Evolutionary conservation across 2,329 filamentous ascomycete genomes (phyloP), one percentile per base, ranked within the genome.

Genomic region (Hawksworthiomyces lignivorus): DNA sequence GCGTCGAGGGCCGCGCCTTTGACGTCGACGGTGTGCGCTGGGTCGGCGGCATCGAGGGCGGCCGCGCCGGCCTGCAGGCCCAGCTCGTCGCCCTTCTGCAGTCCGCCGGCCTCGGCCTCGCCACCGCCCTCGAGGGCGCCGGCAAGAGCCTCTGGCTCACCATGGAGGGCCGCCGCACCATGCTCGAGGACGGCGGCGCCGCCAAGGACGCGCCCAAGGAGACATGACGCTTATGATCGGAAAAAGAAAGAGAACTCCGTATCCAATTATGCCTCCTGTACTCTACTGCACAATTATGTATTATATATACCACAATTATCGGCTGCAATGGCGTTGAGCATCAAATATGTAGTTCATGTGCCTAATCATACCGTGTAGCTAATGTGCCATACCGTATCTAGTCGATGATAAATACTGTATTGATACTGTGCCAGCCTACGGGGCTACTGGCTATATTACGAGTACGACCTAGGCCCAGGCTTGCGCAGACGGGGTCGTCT

Each of bases 71-170:
- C 5, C 68, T 98, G 56, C 75, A 87, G 50, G 82, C 80, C 36
- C 85, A 94, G 67, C 72, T 98, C 47, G 81, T 97, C 40, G 68
- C 69, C 48, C 76, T 94, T 65, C 71, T 98, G 60, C 84, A 92
- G 64, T 79, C 80, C 48, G 77, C 87, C 48, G 88, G 89, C 30
- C 75, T 87, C 43, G 80, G 82, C 45, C 63, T 98, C 42, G 85
- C 88, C 19, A 80, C 67, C 49, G 75, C 81, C n/a, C 67, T 98
- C 53, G 87, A 95, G 61, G 80, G 84, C 41, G 79, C 85, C 36
- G 74, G 82, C 46, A 87, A 82, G 71, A 89, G 77, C 58, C 59
- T 98, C 53, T 97, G 90, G 73, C 73, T 95, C 48, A 87, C 90
- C 11, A 68, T 98, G 55, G 90, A 97, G 70, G 79, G 85, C 36